Percentiles rank a stretch among this genome's conserved stretches.
Conservation (phyloP, 306 rosid species). For the Rosa multiflora region DNA sequence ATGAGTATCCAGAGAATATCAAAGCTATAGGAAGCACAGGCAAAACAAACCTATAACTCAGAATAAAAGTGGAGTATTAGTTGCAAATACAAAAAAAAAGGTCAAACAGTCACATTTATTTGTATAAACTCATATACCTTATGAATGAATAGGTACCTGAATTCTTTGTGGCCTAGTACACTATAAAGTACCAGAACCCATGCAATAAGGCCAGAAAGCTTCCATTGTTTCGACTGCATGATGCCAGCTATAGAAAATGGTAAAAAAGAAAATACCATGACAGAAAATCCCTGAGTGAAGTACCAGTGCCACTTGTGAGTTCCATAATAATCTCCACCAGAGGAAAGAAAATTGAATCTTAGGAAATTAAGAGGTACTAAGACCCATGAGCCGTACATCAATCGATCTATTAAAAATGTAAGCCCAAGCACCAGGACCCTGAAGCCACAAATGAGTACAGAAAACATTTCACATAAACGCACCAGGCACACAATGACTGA, state of each 20-base stretch:
- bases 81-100: constrained; percentile 22
- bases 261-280: constrained; percentile 72
- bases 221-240: constrained; percentile 71
- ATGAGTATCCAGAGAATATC: constrained; percentile 80
- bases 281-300: constrained; percentile 88
- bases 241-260: constrained; percentile 85
- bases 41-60: constrained; percentile 72
- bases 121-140: constrained; percentile 14
- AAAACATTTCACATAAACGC: constrained; percentile 9
- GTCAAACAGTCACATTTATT: constrained; percentile 19
- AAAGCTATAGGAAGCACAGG: constrained; percentile 93
- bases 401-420: constrained; percentile 63
- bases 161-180: constrained; percentile 89
- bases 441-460: constrained; percentile 33
- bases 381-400: constrained; percentile 82
- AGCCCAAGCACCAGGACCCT: constrained; percentile 76
- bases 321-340: constrained; percentile 98
- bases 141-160: constrained; percentile 56
- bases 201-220: constrained; percentile 69
- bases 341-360: constrained; percentile 85
- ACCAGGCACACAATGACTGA: background rate
- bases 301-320: constrained; percentile 99
- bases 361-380: constrained; percentile 87
- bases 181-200: constrained; percentile 89
- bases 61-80: constrained; percentile 17